Conservation (phyloP, 345 rosid genomes). For the Salix dunnii region DNA sequence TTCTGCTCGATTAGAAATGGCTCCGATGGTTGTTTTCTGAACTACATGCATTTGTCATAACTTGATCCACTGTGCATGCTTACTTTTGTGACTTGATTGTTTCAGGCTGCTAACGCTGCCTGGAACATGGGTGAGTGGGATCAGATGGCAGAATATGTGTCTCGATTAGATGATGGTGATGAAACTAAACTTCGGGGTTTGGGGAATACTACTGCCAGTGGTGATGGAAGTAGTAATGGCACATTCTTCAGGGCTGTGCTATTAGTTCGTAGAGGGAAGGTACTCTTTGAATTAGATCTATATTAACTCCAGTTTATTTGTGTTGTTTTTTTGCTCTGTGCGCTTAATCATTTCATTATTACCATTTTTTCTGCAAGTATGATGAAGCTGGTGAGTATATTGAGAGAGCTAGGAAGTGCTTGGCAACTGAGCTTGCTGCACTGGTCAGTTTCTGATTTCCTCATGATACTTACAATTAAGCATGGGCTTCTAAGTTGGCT, state of each 20-base stretch:
- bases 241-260: constrained; percentile 95
- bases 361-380: constrained; percentile 42
- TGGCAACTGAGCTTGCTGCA: constrained; percentile 99
- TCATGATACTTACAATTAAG: background rate
- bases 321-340: background rate
- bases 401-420: constrained; percentile 92
- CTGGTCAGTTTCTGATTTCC: constrained; percentile 54
- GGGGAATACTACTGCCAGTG: constrained; percentile 79
- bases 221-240: constrained; percentile 94
- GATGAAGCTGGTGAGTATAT: constrained; percentile 94
- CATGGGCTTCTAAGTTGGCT: background rate
- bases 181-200: constrained; percentile 77
- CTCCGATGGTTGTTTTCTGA: constrained; percentile 75
- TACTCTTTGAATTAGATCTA: constrained; percentile 19
- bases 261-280: constrained; percentile 78
- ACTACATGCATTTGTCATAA: constrained; percentile 13
- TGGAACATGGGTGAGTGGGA: constrained; percentile 99
- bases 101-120: constrained; percentile 92
- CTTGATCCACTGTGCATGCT: constrained; percentile 13
- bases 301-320: background rate
- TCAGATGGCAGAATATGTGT: constrained; percentile 97
- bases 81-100: constrained; percentile 13
- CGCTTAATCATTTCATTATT: constrained; percentile 7
- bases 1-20: constrained; percentile 96
- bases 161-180: constrained; percentile 93